Base-by-base conservation (phyloP, 257 asterid species). In the Nicotiana paniculata region DNA sequence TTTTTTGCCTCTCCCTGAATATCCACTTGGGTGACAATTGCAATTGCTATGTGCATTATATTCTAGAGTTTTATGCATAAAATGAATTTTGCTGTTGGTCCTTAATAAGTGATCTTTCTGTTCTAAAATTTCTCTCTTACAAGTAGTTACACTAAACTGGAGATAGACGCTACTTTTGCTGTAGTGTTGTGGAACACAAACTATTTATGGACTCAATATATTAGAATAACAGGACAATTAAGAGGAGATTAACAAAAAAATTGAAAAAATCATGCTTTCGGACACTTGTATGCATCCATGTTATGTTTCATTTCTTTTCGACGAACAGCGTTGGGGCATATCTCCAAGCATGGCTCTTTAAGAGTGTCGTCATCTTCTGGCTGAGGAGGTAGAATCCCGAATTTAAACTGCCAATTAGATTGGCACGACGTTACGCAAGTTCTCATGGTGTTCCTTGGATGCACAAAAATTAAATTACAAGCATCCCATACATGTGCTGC, bases 341-440 rank as follows among this genome's bases (percentile, higher is more conserved):
- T 83, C 84, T 88, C 87, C 72, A 94, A 90, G 90, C 97, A 94
- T 12, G 97, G 95, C 85, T 94, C 94, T 85, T 86, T 91, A 77
- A 93, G 91, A 17, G 92, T 82, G 79, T 82, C 66, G 64, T 94
- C 98, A 17, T 86, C 91, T 81, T 89, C 95, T 11, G 77, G 86
- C 63, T 81, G 84, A 33, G 96, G 97, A 57, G 97, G 97, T n/a
- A 64, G 54, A 72, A 91, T 84, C 83, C 98, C 98, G 81, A 94
- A 94, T 62, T 89, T 92, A 88, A 94, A 94, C 98, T 94, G 93
- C 61, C 74, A 70, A 75, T 28, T 51, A 75, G 63, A 51, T 51
- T 28, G 9, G 16, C 63, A 75, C 9, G 16, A 59, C 64, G 63
- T 75, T 75, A 75, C 7, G 46, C 61, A 51, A 48, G 46, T 75